phyloP scores from a whole-genome alignment of 2,329 filamentous ascomycete species.

The Calonectria ilicicola region DNA sequence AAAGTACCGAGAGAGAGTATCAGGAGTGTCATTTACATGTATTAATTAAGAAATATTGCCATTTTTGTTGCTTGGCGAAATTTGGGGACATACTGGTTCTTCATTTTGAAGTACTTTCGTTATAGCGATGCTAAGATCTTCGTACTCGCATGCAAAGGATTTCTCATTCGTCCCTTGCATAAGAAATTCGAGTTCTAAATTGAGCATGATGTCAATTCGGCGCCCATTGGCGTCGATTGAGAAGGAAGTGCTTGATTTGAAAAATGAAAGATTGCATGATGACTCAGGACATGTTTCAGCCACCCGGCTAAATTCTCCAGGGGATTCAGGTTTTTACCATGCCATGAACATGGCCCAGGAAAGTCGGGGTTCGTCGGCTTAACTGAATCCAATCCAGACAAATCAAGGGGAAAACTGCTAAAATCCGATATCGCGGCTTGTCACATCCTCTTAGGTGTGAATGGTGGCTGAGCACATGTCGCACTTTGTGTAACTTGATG shows the following conservation, averaged over 20 bases:
- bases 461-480: neutral
- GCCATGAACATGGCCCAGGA: neutral
- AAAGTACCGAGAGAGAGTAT: no score
- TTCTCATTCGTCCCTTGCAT: neutral
- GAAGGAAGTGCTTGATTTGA: neutral
- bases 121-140: no score
- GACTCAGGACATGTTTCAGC: neutral
- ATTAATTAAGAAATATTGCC: neutral
- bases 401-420: neutral
- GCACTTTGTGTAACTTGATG: neutral
- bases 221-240: neutral
- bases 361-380: neutral
- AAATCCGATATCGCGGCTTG: neutral
- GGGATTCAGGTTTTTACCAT: neutral
- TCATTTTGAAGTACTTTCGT: neutral
- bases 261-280: neutral
- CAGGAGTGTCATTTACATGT: neutral
- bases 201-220: neutral
- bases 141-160: neutral
- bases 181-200: neutral
- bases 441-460: neutral
- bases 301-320: neutral
- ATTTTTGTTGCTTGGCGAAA: no score
- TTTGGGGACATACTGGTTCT: neutral
- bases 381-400: neutral